These are phyloP conservation scores for Berberis vulgaris DNA, from an alignment of 164 flowering plant species.

Conservation along the genomic window DNA sequence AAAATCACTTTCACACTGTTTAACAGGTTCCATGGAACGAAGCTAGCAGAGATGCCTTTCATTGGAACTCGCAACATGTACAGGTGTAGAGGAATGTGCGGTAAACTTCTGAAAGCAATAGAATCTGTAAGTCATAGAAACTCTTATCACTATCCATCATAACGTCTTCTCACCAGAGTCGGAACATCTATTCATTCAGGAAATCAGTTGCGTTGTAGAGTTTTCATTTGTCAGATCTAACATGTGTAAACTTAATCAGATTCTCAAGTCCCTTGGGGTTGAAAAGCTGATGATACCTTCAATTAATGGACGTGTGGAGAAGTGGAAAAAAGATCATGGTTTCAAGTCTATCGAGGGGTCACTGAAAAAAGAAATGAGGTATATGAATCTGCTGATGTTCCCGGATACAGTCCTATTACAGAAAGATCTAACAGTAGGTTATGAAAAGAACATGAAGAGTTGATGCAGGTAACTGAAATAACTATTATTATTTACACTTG, in stretches of 20 bases:
- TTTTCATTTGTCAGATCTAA: too few relatives aligned
- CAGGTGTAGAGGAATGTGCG: slow-evolving; percentile 30
- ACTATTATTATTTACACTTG: not conserved
- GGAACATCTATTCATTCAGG: too few relatives aligned
- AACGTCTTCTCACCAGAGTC: too few relatives aligned
- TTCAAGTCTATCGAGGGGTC: slow-evolving; percentile 52
- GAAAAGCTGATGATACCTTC: slow-evolving; percentile 84
- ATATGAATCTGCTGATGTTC: slow-evolving; percentile 72
- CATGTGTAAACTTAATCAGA: not conserved
- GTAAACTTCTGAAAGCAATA: slow-evolving; percentile 17
- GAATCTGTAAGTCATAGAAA: slow-evolving; percentile 25
- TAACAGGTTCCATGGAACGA: slow-evolving; percentile 31
- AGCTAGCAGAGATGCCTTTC: slow-evolving; percentile 44
- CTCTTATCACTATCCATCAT: too few relatives aligned
- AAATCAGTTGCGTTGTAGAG: too few relatives aligned
- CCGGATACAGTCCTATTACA: slow-evolving; percentile 73
- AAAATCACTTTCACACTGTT: not conserved
- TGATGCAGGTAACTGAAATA: not conserved
- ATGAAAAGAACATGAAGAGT: not conserved
- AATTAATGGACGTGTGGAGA: slow-evolving; percentile 58
- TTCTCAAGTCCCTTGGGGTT: slow-evolving; percentile 14
- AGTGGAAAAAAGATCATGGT: slow-evolving; percentile 71
- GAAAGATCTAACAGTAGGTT: slow-evolving; percentile 26
- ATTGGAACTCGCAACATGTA: slow-evolving; percentile 20
- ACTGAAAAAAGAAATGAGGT: slow-evolving; percentile 54